Percentiles rank a stretch among this genome's conserved stretches.
Conservation (phyloP, 192 early-diverging fungal genomes). For the Coemansia sp. region DNA sequence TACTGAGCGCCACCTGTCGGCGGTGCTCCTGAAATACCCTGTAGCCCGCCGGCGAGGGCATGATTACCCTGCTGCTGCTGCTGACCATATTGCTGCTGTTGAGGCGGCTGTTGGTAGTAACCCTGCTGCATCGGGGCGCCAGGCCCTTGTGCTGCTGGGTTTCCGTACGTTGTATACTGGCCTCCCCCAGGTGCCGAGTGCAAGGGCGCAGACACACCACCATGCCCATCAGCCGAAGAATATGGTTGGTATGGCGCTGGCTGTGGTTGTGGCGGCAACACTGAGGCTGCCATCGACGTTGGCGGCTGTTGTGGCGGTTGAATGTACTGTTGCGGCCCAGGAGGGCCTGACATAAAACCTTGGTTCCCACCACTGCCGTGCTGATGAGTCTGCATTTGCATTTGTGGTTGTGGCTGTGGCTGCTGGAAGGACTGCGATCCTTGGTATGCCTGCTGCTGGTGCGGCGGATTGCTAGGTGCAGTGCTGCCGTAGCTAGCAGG, state of each 20-base stretch:
- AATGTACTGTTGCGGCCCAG: constrained; percentile 17
- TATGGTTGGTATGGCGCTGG: constrained; percentile 13
- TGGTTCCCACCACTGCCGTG: constrained; percentile 3
- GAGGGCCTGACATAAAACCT: neutral
- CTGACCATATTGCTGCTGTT: constrained; percentile 18
- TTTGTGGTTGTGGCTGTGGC: constrained; percentile 12
- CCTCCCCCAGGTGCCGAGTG: neutral
- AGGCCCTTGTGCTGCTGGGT: constrained; percentile 5
- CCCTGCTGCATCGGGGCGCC: constrained; percentile 17
- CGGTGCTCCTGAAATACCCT: constrained; percentile 10
- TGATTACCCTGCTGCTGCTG: constrained; percentile 20
- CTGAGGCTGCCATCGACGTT: neutral
- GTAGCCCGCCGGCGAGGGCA: neutral
- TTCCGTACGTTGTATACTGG: neutral
- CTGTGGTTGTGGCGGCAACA: neutral
- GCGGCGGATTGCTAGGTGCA: constrained; percentile 9
- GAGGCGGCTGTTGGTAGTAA: constrained; percentile 29
- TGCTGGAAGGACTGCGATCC: constrained; percentile 15
- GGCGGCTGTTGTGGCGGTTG: constrained; percentile 18
- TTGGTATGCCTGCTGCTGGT: constrained; percentile 19
- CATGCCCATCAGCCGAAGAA: constrained; percentile 8
- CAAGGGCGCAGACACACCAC: constrained; percentile 2
- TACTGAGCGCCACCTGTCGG: constrained; percentile 5
- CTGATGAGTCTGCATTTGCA: constrained; percentile 17
- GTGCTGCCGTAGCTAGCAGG: constrained; percentile 17